Percentiles rank a stretch among this genome's conserved stretches.
Conservation (phyloP, 345 rosid genomes). For the Pugionium dolabratum region DNA sequence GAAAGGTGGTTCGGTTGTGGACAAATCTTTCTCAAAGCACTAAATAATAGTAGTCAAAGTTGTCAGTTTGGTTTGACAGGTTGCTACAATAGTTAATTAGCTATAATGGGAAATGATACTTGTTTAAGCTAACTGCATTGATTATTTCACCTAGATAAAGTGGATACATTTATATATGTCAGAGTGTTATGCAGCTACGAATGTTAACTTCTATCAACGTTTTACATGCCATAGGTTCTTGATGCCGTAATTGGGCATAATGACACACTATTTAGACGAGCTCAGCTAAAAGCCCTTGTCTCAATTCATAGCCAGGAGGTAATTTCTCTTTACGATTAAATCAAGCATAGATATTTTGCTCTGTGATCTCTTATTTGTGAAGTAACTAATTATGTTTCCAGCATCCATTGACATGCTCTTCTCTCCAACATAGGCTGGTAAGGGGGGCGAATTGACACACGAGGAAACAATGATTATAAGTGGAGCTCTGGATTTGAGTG, state of each 20-base stretch:
- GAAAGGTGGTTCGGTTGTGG: constrained; percentile 52
- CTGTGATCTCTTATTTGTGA: constrained; percentile 6
- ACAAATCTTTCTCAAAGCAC: background rate
- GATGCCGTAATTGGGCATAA: constrained; percentile 72
- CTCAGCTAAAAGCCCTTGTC: constrained; percentile 85
- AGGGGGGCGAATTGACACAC: constrained; percentile 96
- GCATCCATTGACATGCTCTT: constrained; percentile 37
- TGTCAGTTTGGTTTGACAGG: constrained; percentile 13
- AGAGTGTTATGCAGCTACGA: constrained; percentile 1
- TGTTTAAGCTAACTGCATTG: constrained; percentile 20
- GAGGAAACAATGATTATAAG: constrained; percentile 96
- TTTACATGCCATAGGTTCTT: constrained; percentile 51
- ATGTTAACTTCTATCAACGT: constrained; percentile 24
- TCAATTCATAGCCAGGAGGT: constrained; percentile 85
- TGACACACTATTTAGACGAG: constrained; percentile 71
- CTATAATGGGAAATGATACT: background rate
- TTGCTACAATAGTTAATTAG: background rate
- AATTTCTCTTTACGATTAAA: constrained; percentile 22
- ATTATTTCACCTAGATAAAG: constrained; percentile 16
- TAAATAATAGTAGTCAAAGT: background rate
- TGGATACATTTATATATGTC: constrained; percentile 17
- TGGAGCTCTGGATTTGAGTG: constrained; percentile 94
- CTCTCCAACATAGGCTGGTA: constrained; percentile 72
- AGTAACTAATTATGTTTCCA: constrained; percentile 23
- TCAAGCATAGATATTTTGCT: background rate